phyloP scores from a whole-genome alignment of 2,329 filamentous ascomycete genomes.

The Lasiodiplodia hormozganensis region DNA sequence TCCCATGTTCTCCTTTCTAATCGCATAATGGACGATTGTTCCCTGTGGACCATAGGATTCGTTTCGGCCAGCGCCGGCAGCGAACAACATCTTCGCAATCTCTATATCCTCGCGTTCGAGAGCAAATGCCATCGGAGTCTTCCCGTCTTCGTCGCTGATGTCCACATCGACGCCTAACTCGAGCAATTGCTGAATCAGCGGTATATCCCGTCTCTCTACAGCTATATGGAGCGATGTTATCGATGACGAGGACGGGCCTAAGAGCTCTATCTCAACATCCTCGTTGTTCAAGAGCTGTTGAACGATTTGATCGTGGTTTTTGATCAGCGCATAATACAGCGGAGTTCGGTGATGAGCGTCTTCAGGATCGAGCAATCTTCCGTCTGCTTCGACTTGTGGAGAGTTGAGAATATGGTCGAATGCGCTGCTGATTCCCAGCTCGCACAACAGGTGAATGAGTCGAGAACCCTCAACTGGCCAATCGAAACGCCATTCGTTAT shows the following conservation, averaged over 20 bases:
- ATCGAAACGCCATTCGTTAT: constrained; percentile 2
- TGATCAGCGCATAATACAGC: neutral
- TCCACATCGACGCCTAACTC: neutral
- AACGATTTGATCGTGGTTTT: neutral
- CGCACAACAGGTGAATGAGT: neutral
- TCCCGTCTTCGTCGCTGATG: neutral
- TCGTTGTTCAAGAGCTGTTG: neutral
- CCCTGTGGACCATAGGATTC: neutral
- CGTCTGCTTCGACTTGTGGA: neutral
- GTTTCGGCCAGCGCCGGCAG: neutral
- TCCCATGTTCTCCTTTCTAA: neutral
- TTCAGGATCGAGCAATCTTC: neutral
- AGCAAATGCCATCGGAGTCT: neutral
- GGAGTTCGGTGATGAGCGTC: neutral
- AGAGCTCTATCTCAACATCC: neutral
- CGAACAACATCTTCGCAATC: neutral
- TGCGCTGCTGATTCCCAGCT: neutral
- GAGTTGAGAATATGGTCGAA: neutral
- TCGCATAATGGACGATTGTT: neutral
- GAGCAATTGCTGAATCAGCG: neutral
- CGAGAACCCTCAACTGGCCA: neutral
- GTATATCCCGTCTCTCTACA: neutral
- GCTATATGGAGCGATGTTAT: neutral
- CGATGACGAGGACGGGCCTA: neutral
- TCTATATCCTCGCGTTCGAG: neutral